Conservation (phyloP, 768 basidiomycete species). For the Tephrocybe sp. region DNA sequence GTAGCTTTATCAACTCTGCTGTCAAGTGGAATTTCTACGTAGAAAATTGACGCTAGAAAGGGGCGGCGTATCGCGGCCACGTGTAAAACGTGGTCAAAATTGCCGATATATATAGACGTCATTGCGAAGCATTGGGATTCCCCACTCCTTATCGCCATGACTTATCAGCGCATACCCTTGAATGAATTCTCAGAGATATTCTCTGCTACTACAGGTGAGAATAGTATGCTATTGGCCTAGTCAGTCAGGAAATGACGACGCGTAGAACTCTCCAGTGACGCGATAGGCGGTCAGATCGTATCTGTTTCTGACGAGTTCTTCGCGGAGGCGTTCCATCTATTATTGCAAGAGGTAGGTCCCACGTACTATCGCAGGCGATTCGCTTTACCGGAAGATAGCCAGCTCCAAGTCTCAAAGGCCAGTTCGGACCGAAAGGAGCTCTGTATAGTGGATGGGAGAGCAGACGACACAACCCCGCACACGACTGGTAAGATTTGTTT, state of each 20-base stretch:
- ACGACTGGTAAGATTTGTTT: conserved; percentile 70
- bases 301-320: conserved; percentile 96
- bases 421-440: conserved; percentile 95
- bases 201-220: conserved; percentile 48
- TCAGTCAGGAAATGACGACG: neutral
- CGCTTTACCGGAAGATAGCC: conserved; percentile 51
- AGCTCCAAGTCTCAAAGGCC: conserved; percentile 87
- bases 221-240: neutral
- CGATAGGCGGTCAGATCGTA: conserved; percentile 74
- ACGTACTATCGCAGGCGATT: neutral
- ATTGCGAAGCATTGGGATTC: no score
- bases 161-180: conserved; percentile 41
- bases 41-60: no score
- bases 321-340: conserved; percentile 78
- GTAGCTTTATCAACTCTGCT: no score
- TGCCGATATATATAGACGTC: no score
- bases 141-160: conserved; percentile 34
- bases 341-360: conserved; percentile 74
- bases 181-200: conserved; percentile 50
- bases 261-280: conserved; percentile 85
- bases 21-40: no score
- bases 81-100: neutral
- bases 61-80: neutral
- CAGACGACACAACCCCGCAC: conserved; percentile 81
- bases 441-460: conserved; percentile 95